phyloP scores from a whole-genome alignment of 1,284 basidiomycete species.

The Moniliophthora roreri region DNA sequence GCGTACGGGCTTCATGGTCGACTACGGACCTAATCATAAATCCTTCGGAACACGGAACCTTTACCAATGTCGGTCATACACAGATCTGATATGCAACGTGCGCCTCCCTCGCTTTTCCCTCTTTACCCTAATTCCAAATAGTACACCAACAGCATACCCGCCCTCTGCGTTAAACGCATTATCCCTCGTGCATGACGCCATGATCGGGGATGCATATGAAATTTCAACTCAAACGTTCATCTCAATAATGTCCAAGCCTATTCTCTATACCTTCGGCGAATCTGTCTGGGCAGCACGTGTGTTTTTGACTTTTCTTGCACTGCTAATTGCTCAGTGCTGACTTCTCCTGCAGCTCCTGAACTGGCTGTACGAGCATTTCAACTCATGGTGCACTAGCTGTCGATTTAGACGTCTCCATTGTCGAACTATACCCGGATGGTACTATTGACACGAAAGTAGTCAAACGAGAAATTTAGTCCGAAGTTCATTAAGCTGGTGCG shows the following conservation, averaged over 20 bases:
- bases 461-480: conserved; percentile 63
- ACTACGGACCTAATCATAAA: too few relatives aligned
- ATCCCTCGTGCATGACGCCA: too few relatives aligned
- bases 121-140: too few relatives aligned
- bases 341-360: conserved; percentile 28
- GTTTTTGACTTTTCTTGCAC: background rate
- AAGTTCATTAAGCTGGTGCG: conserved; percentile 52
- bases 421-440: conserved; percentile 39
- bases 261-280: background rate
- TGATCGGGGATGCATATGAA: too few relatives aligned
- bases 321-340: background rate
- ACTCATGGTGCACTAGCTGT: background rate
- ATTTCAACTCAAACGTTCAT: too few relatives aligned
- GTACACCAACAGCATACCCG: too few relatives aligned
- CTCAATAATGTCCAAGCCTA: background rate
- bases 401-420: conserved; percentile 11
- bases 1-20: too few relatives aligned
- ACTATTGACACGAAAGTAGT: conserved; percentile 36
- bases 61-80: too few relatives aligned
- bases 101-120: too few relatives aligned
- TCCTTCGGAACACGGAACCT: too few relatives aligned
- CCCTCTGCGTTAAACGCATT: too few relatives aligned
- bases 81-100: too few relatives aligned
- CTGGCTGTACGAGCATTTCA: conserved; percentile 46
- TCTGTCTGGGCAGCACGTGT: background rate